Evolutionary conservation across 1,284 basidiomycete genomes (phyloP), one percentile per base, ranked within the genome.

Genomic region (Ustilago crameri): DNA sequence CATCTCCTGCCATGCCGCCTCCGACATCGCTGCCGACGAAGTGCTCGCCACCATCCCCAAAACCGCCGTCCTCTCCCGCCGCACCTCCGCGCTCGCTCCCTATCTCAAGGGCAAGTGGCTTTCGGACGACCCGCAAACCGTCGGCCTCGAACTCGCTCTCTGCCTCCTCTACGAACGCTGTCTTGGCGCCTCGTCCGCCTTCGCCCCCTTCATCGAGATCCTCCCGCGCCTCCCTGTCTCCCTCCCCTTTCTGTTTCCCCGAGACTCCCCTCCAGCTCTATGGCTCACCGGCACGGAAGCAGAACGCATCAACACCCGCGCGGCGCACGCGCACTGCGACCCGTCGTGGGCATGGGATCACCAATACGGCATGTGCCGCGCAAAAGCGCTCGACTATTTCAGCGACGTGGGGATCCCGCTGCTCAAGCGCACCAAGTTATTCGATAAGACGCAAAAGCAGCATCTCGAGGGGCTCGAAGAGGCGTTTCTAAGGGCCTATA

Each of bases 141-240:
- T 69, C 34, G 63, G 60, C 0, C 50, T 78, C 12, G 67, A 74
- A 35, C 68, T 80, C 3, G 69, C 76, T 0, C 62, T 80, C 34
- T 74, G 74, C 42, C 51, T 80, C 7, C 51, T 76, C 10, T 77
- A 76, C 45, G 78, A 80, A 44, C 64, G 56, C 9, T 42, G 54
- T 20, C 48, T 75, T 1, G 73, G 68, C 0, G n/a, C 40, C 9
- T 5, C 17, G 17, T 79, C 76, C 1, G 22, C 27, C 1, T 80
- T 77, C 37, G 35, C 49, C 17, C 63, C 63, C 1, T 80, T 76
- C 18, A 14, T 80, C 9, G 40, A 49, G 9, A 67, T 62, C 42
- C 66, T 79, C 1, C 69, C 70, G 4, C 62, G 62, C 30, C 46
- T 60, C 0, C 46, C 38, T 7, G 62, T 77, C 1, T 48, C 54